phyloP scores from a whole-genome alignment of 768 basidiomycete genomes.

The Trametes sanguinea region DNA sequence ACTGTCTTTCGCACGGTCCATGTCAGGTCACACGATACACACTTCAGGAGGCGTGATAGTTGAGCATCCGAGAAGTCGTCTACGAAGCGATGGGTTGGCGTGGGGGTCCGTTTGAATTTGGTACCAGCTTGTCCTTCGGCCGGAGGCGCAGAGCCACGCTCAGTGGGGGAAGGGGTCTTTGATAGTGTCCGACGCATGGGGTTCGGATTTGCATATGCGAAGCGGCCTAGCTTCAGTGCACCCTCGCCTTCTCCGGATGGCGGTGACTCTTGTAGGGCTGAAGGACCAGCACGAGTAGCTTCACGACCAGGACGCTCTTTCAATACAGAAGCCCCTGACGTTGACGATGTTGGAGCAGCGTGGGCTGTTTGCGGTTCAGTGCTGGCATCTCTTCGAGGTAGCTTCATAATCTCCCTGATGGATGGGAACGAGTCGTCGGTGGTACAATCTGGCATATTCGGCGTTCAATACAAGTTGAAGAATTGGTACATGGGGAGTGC shows the following conservation, averaged over 20 bases:
- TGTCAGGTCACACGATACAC: constrained; percentile 60
- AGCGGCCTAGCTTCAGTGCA: constrained; percentile 38
- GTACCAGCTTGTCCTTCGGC: neutral
- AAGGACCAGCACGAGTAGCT: neutral
- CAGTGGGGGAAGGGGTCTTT: constrained; percentile 4
- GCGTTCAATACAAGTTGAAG: neutral
- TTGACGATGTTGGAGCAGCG: neutral
- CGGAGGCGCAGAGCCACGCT: neutral
- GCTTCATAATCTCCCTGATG: neutral
- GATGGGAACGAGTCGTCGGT: constrained; percentile 17
- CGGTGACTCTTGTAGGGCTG: neutral
- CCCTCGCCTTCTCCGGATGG: constrained; percentile 22
- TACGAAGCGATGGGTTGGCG: constrained; percentile 9
- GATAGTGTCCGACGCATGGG: neutral
- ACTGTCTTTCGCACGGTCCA: constrained; percentile 75
- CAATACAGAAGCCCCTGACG: too few relatives aligned
- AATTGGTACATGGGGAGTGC: too few relatives aligned
- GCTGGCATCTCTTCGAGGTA: neutral
- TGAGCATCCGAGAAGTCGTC: constrained; percentile 48
- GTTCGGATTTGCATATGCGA: constrained; percentile 37
- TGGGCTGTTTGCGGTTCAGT: neutral
- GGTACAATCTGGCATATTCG: neutral
- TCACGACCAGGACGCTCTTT: neutral
- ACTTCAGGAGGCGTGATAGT: constrained; percentile 51
- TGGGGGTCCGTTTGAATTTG: constrained; percentile 1